Conservation (phyloP, 768 basidiomycete species). For the Podaxis sp. region DNA sequence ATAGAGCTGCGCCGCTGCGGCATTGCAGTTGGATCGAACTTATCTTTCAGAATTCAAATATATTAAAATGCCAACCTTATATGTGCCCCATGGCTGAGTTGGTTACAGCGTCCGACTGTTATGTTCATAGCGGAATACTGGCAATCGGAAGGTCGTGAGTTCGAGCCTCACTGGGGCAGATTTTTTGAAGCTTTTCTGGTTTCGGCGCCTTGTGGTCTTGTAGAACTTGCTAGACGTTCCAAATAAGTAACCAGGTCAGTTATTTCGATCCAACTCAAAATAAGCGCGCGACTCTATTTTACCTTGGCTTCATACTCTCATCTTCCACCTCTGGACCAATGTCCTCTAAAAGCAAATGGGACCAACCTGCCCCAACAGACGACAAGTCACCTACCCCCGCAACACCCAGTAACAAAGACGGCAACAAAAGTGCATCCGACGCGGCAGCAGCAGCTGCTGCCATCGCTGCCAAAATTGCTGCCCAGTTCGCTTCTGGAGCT, state of each 20-base stretch:
- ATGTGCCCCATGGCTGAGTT: conserved; percentile 72
- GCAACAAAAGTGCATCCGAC: conserved; percentile 49
- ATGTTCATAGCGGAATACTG: no score
- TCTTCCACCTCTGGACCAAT: neutral
- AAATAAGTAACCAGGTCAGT: neutral
- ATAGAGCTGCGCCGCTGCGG: no score
- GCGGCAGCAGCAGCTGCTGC: conserved; percentile 64
- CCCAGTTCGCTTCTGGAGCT: conserved; percentile 55
- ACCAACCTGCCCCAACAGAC: conserved; percentile 29
- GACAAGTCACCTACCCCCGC: conserved; percentile 29
- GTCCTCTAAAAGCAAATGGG: conserved; percentile 54
- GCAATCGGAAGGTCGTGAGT: conserved; percentile 65
- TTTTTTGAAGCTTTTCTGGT: conserved; percentile 11
- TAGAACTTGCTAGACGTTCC: neutral
- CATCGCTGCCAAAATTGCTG: conserved; percentile 88
- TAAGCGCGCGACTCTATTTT: no score
- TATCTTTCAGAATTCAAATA: no score
- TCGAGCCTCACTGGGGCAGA: conserved; percentile 65
- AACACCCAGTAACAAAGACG: conserved; percentile 16
- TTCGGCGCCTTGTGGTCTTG: neutral
- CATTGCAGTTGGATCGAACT: no score
- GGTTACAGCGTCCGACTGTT: conserved; percentile 80
- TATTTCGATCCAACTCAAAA: neutral
- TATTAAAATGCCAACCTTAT: no score
- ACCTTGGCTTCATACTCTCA: conserved; percentile 1